phyloP scores from a whole-genome alignment of 257 asterid genomes.

The Jacaranda copaia region DNA sequence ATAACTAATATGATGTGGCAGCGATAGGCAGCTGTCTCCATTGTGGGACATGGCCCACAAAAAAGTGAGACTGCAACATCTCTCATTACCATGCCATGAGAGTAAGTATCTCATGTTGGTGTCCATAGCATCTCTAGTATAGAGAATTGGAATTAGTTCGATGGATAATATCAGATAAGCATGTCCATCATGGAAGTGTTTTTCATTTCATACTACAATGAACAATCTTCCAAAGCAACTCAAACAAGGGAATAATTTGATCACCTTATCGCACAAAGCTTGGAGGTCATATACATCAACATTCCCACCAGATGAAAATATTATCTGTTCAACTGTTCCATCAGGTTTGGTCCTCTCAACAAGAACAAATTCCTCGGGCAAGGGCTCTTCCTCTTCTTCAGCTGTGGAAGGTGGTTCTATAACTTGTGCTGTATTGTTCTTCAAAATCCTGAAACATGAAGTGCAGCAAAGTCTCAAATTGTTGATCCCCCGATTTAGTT shows the following conservation, averaged over 20 bases:
- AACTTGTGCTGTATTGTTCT: conserved; percentile 70
- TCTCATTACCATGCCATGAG: not conserved
- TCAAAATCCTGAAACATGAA: conserved; percentile 62
- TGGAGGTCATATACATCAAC: conserved; percentile 91
- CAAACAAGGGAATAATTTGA: conserved; percentile 1
- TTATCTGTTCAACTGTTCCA: conserved; percentile 82
- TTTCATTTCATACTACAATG: not conserved
- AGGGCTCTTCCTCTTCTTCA: conserved; percentile 71
- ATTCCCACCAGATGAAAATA: conserved; percentile 88
- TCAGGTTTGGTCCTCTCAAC: conserved; percentile 76
- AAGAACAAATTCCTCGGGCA: conserved; percentile 91
- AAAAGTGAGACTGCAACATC: not conserved
- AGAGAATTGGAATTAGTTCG: conserved; percentile 26
- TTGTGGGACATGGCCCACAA: too few species aligned
- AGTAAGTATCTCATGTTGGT: not conserved
- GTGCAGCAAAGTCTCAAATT: conserved; percentile 24
- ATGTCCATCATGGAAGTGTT: not conserved
- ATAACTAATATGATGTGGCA: too few species aligned
- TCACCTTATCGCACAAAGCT: conserved; percentile 91
- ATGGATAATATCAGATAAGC: not conserved
- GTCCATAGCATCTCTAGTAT: not conserved
- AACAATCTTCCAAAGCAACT: conserved; percentile 18
- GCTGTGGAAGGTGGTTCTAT: conserved; percentile 68
- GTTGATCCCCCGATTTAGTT: conserved; percentile 11
- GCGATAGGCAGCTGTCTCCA: too few species aligned